These are phyloP conservation scores for Kandelia obovata DNA, from an alignment of 345 rosid genomes.

Conservation along the genomic window DNA sequence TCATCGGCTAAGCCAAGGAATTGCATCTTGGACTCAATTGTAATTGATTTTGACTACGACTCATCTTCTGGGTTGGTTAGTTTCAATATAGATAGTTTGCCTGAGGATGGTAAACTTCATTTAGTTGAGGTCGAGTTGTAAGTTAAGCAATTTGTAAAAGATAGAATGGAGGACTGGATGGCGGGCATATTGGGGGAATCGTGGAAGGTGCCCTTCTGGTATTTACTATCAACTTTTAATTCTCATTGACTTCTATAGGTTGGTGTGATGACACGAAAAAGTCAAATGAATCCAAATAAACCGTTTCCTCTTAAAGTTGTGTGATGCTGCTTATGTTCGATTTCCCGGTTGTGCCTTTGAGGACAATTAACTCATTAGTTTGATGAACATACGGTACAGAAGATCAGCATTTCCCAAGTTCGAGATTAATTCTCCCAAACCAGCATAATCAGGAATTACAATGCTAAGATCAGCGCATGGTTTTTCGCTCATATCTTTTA, in stretches of 20 bases:
- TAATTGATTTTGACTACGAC: conserved; percentile 50
- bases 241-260: neutral
- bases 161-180: neutral
- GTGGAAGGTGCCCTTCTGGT: neutral
- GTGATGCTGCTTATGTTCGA: no score
- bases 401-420: no score
- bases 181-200: neutral
- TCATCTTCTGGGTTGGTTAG: conserved; percentile 45
- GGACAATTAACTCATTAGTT: no score
- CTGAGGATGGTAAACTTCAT: conserved; percentile 48
- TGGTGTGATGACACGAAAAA: neutral
- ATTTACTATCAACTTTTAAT: neutral
- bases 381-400: no score
- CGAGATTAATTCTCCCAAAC: no score
- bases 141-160: neutral
- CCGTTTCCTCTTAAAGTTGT: neutral
- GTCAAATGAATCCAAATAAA: neutral
- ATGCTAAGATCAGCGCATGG: no score
- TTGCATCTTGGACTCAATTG: conserved; percentile 51
- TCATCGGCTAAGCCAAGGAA: conserved; percentile 64
- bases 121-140: conserved; percentile 43
- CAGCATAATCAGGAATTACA: no score
- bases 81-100: conserved; percentile 40
- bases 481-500: no score
- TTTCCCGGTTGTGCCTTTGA: no score